These are phyloP conservation scores for Phoenix dactylifera DNA, from an alignment of 176 grass and related monocot species.

Conservation along the genomic window DNA sequence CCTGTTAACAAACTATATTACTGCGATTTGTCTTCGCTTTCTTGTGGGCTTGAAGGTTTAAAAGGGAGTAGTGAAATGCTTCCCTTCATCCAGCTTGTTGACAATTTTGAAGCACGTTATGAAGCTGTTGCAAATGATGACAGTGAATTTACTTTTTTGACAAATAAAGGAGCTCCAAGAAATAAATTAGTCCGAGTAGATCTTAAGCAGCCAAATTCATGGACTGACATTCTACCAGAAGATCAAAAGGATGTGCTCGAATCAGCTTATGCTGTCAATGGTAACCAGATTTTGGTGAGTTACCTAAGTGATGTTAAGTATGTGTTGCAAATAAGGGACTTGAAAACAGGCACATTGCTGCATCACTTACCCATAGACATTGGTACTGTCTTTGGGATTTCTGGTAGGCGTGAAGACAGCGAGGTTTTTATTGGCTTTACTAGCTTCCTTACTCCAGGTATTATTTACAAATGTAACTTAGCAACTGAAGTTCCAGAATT, in stretches of 20 bases:
- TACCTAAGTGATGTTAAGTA: conserved; percentile 95
- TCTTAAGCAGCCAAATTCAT: conserved; percentile 47
- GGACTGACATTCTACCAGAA: conserved; percentile 59
- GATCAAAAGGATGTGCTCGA: conserved; percentile 80
- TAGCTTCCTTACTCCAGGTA: conserved; percentile 87
- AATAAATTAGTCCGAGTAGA: conserved; percentile 74
- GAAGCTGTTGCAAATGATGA: conserved; percentile 62
- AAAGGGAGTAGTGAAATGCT: conserved; percentile 48
- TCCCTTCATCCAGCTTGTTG: conserved; percentile 85
- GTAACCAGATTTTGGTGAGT: conserved; percentile 63
- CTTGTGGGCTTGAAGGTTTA: conserved; percentile 53
- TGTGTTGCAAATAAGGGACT: conserved; percentile 74
- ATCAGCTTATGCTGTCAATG: conserved; percentile 47
- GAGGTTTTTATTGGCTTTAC: conserved; percentile 75
- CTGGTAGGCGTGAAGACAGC: conserved; percentile 67
- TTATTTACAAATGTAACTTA: conserved; percentile 74
- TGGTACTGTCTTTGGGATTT: conserved; percentile 70
- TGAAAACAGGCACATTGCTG: conserved; percentile 63
- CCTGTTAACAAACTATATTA: conserved; percentile 92
- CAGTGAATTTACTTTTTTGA: conserved; percentile 69
- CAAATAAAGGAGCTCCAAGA: conserved; percentile 77
- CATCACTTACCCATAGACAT: conserved; percentile 76
- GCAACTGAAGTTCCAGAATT: conserved; percentile 52
- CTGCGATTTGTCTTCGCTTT: conserved; percentile 58
- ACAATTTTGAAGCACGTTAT: conserved; percentile 81